Evolutionary conservation across 371 early-diverging fungal species (phyloP), one percentile per base, ranked within the genome.

Genomic region (Conidiobolus incongruus): DNA sequence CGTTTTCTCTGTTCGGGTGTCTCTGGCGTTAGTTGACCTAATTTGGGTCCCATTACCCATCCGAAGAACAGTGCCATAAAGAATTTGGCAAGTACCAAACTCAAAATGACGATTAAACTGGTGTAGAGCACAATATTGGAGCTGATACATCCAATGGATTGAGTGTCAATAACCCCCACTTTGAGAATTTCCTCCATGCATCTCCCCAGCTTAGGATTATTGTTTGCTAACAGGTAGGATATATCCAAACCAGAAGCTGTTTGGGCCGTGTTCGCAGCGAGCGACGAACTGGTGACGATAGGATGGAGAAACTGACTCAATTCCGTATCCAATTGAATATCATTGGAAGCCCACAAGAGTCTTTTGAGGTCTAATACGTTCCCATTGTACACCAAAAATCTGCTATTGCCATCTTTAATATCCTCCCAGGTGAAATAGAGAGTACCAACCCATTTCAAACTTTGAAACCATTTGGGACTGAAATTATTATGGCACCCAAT

Each of bases 31-130:
- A 81, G 70, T 26, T 63, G 73, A 26, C 78, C 87, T 46, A 81
- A 54, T 24, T 75, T 61, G 61, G 72, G 72, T 2, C 73, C 69
- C 35, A 81, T 55, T 31, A 74, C 67, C 84, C 84, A 86, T 10
- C 75, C 77, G 65, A 86, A 86, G 29, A 78, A 62, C 17, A 84
- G 51, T 0, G 88, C 84, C 62, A 87, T 58, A 32, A 79, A 57
- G 58, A 87, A 87, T 48, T 78, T 81, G 51, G 71, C 70, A 52
- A 82, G 40, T 16, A 86, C 82, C 0, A 78, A 76, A 28, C 78
- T 72, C 17, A 84, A 50, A 46, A 83, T 81, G 35, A 84, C 74
- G 19, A 75, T 66, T 17, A 85, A 58, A 7, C 81, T 80, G 5
- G 77, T 66, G 52, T 72, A 81, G 2, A 81, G 59, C 8, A 77